Conservation (phyloP, 2,329 filamentous ascomycete species). For the Didymella pinodella region DNA sequence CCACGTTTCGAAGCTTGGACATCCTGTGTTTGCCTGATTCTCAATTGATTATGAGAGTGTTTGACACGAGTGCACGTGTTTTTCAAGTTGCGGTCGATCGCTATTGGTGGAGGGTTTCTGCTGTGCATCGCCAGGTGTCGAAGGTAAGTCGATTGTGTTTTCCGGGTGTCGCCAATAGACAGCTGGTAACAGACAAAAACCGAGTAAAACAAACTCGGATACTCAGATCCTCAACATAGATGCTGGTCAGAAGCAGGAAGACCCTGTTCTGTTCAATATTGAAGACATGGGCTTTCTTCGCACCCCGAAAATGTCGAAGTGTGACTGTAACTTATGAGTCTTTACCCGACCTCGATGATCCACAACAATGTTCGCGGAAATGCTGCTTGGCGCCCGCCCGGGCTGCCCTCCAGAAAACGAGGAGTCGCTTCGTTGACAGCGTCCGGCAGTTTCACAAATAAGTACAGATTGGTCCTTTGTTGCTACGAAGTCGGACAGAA, state of each 20-base stretch:
- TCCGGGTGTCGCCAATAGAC: too few relatives aligned
- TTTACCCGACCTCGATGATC: slow-evolving; percentile 9
- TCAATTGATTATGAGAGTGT: too few relatives aligned
- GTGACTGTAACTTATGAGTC: slow-evolving; percentile 16
- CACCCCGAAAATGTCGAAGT: not conserved
- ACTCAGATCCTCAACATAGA: too few relatives aligned
- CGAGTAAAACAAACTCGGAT: not conserved
- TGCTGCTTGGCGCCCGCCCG: slow-evolving; percentile 1
- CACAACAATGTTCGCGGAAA: not conserved
- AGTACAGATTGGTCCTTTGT: not conserved
- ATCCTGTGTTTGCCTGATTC: too few relatives aligned
- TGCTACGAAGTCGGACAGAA: not conserved
- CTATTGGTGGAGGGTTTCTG: too few relatives aligned
- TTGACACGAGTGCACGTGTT: too few relatives aligned
- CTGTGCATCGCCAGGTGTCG: too few relatives aligned
- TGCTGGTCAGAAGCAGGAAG: not conserved
- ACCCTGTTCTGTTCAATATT: not conserved
- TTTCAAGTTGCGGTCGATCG: too few relatives aligned
- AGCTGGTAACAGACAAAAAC: too few relatives aligned
- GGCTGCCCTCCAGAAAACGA: slow-evolving; percentile 7
- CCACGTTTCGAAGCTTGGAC: too few relatives aligned
- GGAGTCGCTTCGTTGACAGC: not conserved
- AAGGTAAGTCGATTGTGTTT: too few relatives aligned
- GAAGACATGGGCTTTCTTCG: not conserved
- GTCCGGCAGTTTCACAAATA: not conserved